These are phyloP conservation scores for Quercus mongolica DNA, from an alignment of 306 rosid species.

Conservation along the genomic window DNA sequence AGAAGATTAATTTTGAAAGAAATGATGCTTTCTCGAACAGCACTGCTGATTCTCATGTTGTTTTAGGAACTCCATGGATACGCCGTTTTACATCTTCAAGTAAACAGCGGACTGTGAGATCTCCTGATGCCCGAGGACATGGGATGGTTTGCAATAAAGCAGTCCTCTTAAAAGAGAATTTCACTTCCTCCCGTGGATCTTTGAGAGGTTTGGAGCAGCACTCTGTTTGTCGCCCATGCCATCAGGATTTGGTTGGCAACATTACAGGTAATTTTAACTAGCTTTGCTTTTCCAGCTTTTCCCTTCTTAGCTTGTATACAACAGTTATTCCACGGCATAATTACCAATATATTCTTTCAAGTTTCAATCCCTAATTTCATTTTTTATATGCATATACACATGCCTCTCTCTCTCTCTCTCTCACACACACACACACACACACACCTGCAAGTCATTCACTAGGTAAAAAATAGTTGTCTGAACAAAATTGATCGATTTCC, in stretches of 20 bases:
- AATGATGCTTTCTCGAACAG: slow-evolving; percentile 47
- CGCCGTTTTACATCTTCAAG: slow-evolving; percentile 24
- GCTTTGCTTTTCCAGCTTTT: slow-evolving; percentile 7
- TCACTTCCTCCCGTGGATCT: slow-evolving; percentile 20
- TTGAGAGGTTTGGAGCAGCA: slow-evolving; percentile 40
- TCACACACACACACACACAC: background rate
- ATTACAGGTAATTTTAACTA: slow-evolving; percentile 53
- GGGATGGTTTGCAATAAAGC: slow-evolving; percentile 23
- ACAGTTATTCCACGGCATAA: slow-evolving; percentile 10
- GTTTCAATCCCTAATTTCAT: background rate
- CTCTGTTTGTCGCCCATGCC: slow-evolving; percentile 16
- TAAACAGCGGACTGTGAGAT: slow-evolving; percentile 21
- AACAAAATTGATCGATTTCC: background rate
- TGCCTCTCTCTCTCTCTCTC: background rate
- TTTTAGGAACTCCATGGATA: slow-evolving; percentile 42
- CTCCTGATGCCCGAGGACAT: slow-evolving; percentile 31
- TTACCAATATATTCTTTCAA: slow-evolving; percentile 4
- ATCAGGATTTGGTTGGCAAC: slow-evolving; percentile 34
- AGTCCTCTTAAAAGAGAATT: slow-evolving; percentile 28
- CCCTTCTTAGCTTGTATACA: background rate
- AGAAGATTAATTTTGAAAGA: slow-evolving; percentile 53
- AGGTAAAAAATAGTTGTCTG: background rate
- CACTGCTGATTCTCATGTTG: slow-evolving; percentile 68
- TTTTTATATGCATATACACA: background rate
- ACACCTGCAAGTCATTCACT: background rate